Evolutionary conservation across 2,329 filamentous ascomycete genomes (phyloP), one percentile per base, ranked within the genome.

Genomic region (Penicillium sp.): DNA sequence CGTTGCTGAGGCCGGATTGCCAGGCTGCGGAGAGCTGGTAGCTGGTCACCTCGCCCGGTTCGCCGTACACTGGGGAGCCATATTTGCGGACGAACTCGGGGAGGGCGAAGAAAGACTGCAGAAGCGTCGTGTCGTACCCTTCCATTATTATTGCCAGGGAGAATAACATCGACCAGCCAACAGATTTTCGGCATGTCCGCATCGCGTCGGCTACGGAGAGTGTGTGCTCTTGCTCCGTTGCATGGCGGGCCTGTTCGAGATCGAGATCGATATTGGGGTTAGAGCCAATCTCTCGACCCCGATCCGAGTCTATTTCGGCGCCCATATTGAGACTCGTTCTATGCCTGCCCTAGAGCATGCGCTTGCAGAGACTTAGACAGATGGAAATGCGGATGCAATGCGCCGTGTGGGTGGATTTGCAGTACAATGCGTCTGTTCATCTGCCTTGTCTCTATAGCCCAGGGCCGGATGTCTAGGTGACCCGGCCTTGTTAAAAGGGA

Each of bases 71-170:
- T 6, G 66, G 63, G 11, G 49, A 49, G 1, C 69, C 69, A 9
- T 70, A 71, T 31, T 56, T 63, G n/a, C 58, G 50, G 30, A 60
- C 59, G 47, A 75, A 76, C 9, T 64, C 61, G 3, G 72, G 72
- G 56, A 73, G 75, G 3, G 71, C 72, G 47, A 71, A 71, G 56
- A 75, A 75, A 7, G 64, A 67, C 31, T 64, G 70, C 29, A 76
- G 58, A 11, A 76, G 66, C 1, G 69, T 70, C 38, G 68, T 62
- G 52, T 75, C 72, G n/a, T 68, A 71, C 19, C 69, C 69, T 52
- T 71, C 69, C 69, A 71, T 71, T 17, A 68, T 64, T 15, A 71
- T 59, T 3, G 68, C 67, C 1, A 61, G 56, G 15, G 69, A 70
- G 23, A 70, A 65, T 35, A 61, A 56, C 19, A 69, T 59, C 1